A percentile compares a stretch with the other conserved stretches of the same genome.
Evolutionary conservation across 2,329 filamentous ascomycete genomes (phyloP).

Genomic region (Venturia nashicola): DNA sequence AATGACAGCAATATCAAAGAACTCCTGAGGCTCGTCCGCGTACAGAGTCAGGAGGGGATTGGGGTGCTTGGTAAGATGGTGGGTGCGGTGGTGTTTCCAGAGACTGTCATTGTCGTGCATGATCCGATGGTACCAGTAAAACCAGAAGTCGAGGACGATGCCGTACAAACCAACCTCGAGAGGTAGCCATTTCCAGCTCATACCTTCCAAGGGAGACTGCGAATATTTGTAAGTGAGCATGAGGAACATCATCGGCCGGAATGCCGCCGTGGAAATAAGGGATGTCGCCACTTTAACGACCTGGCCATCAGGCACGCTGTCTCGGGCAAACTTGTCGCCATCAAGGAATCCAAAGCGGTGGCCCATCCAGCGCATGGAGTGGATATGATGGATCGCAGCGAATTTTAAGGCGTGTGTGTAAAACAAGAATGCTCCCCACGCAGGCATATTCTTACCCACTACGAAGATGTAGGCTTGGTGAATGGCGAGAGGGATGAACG

Average conservation of each 20-base stretch:
- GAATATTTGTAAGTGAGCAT: constrained; percentile 19
- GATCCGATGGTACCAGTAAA: constrained; percentile 25
- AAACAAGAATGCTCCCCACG: constrained; percentile 22
- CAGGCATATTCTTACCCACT: constrained; percentile 20
- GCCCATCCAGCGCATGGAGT: constrained; percentile 26
- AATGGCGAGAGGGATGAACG: constrained; percentile 24
- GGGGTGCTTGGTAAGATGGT: constrained; percentile 34
- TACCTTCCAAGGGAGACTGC: constrained; percentile 14
- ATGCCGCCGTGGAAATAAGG: constrained; percentile 22
- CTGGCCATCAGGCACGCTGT: constrained; percentile 27
- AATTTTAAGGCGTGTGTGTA: constrained; percentile 29
- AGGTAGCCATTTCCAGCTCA: constrained; percentile 25
- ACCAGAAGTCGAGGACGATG: constrained; percentile 34
- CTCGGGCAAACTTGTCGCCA: constrained; percentile 31
- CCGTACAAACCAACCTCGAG: constrained; percentile 30
- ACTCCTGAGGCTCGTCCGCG: constrained; percentile 30
- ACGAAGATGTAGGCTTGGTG: constrained; percentile 25
- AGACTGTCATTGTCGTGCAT: constrained; percentile 27
- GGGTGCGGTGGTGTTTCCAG: constrained; percentile 34
- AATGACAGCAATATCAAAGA: constrained; percentile 31
- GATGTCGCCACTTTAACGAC: constrained; percentile 20
- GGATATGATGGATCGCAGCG: constrained; percentile 27
- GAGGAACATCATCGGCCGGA: constrained; percentile 23
- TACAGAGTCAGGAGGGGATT: constrained; percentile 31
- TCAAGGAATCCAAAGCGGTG: constrained; percentile 31